phyloP scores from a whole-genome alignment of 2,329 filamentous ascomycete genomes.

The Didymosphaeria variabile region DNA sequence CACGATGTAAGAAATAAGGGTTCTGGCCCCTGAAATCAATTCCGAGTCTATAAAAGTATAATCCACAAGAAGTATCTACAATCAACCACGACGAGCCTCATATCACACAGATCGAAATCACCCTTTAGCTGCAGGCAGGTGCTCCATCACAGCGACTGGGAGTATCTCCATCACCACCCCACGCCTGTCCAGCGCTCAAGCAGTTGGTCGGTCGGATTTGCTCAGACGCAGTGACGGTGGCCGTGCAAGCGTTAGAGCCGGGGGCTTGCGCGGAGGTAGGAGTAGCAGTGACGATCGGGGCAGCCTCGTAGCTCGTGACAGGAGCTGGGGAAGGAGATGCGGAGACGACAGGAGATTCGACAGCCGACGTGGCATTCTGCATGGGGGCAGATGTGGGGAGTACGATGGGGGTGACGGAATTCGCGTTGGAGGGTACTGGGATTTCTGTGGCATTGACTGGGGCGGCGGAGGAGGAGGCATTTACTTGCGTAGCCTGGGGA shows the following conservation, averaged over 20 bases:
- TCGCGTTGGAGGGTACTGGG: background rate
- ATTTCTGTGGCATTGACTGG: background rate
- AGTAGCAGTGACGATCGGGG: background rate
- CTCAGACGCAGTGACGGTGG: constrained; percentile 17
- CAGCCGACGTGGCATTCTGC: background rate
- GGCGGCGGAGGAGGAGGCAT: background rate
- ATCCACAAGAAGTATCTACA: background rate
- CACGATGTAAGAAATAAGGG: too few relatives aligned
- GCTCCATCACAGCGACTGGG: constrained; percentile 16
- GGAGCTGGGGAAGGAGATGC: background rate
- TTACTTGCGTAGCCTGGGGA: constrained; percentile 3
- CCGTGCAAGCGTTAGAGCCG: constrained; percentile 5
- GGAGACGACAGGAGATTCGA: background rate
- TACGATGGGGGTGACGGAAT: background rate
- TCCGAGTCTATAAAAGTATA: background rate
- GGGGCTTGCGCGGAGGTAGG: background rate
- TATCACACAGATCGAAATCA: background rate
- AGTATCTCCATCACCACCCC: constrained; percentile 12
- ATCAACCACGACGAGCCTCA: background rate
- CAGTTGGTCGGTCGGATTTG: constrained; percentile 20
- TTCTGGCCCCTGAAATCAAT: too few relatives aligned
- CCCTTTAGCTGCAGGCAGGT: constrained; percentile 4
- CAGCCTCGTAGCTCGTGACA: background rate
- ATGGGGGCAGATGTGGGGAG: background rate
- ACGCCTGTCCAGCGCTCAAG: constrained; percentile 11